Evolutionary conservation across 2,329 filamentous ascomycete species (phyloP), one percentile per base, ranked within the genome.

Genomic region (Alternaria triticimaculans): DNA sequence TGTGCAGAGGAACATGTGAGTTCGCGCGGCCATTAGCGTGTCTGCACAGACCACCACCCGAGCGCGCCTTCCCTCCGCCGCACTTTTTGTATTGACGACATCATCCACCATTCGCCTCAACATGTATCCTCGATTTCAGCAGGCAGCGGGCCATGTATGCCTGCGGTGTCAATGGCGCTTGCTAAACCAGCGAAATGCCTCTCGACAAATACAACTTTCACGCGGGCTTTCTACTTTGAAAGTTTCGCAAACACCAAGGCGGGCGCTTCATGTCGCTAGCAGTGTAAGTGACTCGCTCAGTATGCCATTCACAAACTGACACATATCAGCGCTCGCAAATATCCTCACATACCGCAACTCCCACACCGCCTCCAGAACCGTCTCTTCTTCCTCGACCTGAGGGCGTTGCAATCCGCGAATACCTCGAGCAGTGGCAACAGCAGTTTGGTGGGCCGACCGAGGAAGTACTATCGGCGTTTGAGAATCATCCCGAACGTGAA

Each of bases 371-470:
- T 11, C 37, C 67, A 14, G 50, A 73, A 37, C 72, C 72, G 3
- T 28, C 61, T 7, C 60, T 70, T 20, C 33, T 70, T 25, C 54
- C 65, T 25, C 65, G 64, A 18, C 66, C 68, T 11, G 48, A 64
- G 49, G 49, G 69, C 4, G 28, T 69, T 12, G 56, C 69, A 9
- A 72, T 80, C 14, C 74, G 77, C 20, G 51, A 73, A 23, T 75
- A 73, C n/a, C 65, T 81, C 2, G 53, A 64, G 48, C 57, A 76
- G 71, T 86, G 84, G 84, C 81, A 87, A 67, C 65, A 77, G 23
- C 70, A 82, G 25, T 74, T 83, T 65, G 81, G 77, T 10, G 65
- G 64, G 3, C 78, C 76, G 1, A 73, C 75, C 28, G 66, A 73
- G 23, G 76, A 78, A 20, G 58, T 63, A 4, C 67, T 80, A 4